phyloP scores from a whole-genome alignment of 805 yeast genomes.

The Lipomyces lipofer region DNA sequence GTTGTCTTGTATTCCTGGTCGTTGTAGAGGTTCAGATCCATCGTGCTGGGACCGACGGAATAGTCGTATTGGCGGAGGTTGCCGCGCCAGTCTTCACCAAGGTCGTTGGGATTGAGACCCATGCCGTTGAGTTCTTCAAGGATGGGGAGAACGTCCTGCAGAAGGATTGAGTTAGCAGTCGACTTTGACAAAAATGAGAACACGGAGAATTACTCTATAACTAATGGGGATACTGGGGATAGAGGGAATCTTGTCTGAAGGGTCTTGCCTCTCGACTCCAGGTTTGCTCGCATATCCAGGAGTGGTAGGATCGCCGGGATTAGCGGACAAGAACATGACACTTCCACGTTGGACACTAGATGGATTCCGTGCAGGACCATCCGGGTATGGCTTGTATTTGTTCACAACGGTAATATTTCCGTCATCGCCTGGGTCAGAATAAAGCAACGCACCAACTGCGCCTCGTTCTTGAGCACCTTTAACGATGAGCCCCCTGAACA shows the following conservation, averaged over 20 bases:
- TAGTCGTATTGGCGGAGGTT: slow-evolving; percentile 49
- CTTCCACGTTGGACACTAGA: slow-evolving; percentile 76
- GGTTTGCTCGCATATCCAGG: slow-evolving; percentile 65
- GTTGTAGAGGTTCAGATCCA: slow-evolving; percentile 55
- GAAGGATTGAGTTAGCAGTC: slow-evolving; percentile 40
- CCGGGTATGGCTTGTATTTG: slow-evolving; percentile 67
- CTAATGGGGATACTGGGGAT: slow-evolving; percentile 75
- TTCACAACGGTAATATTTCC: slow-evolving; percentile 49
- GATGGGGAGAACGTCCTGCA: slow-evolving; percentile 63
- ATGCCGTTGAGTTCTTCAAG: slow-evolving; percentile 57
- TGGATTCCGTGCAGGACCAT: slow-evolving; percentile 78
- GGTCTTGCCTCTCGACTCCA: slow-evolving; percentile 52
- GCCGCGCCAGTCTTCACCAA: slow-evolving; percentile 52
- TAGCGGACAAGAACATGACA: slow-evolving; percentile 57
- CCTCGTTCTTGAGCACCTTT: slow-evolving; percentile 74
- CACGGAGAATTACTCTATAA: slow-evolving; percentile 40
- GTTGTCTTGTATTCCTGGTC: slow-evolving; percentile 62
- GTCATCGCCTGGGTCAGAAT: slow-evolving; percentile 68
- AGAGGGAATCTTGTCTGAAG: slow-evolving; percentile 53
- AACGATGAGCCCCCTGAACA: slow-evolving; percentile 73
- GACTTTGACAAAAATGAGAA: neutral
- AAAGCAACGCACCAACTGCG: slow-evolving; percentile 64
- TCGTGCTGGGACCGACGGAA: slow-evolving; percentile 52
- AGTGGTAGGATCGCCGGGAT: slow-evolving; percentile 79
- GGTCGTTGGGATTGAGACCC: slow-evolving; percentile 47